Evolutionary conservation across 371 early-diverging fungal species (phyloP).

Genomic region (Rhizopus sp.): DNA sequence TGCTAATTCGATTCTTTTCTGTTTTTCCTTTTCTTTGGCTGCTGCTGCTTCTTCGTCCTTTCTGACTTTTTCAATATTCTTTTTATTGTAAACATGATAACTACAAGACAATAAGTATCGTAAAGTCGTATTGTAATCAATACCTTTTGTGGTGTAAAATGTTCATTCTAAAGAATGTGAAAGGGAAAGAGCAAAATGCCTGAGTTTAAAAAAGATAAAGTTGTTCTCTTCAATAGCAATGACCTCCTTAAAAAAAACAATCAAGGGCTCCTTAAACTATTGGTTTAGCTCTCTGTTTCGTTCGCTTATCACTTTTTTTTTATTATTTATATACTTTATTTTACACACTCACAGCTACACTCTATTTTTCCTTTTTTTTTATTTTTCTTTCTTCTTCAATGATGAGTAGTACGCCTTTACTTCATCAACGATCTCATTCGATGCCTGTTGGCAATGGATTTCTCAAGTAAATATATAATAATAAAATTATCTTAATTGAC

Average conservation of each 20-base stretch:
- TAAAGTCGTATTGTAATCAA: not conserved
- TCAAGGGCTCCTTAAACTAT: not conserved
- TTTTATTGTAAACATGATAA: constrained; percentile 80
- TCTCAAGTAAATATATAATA: constrained; percentile 17
- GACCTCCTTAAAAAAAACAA: not conserved
- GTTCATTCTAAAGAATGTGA: constrained; percentile 47
- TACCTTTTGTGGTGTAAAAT: constrained; percentile 77
- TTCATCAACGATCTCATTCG: constrained; percentile 28
- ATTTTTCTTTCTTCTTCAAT: constrained; percentile 6
- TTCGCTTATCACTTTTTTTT: constrained; percentile 25
- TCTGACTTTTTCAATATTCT: constrained; percentile 69
- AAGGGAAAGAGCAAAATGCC: not conserved
- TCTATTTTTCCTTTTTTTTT: constrained; percentile 3
- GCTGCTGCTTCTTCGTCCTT: constrained; percentile 70
- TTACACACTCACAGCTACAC: not conserved
- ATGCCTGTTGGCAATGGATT: constrained; percentile 26
- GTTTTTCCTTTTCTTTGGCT: constrained; percentile 47
- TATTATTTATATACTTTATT: constrained; percentile 1
- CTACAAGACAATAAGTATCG: constrained; percentile 25
- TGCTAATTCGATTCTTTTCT: constrained; percentile 48
- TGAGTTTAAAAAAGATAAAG: constrained; percentile 2
- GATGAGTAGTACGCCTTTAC: constrained; percentile 11
- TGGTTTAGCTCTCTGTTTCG: constrained; percentile 6
- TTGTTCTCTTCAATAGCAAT: not conserved
- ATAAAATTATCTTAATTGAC: not conserved